A percentile compares a stretch with the other conserved stretches of the same genome.
These are phyloP conservation scores for Begonia fuchsioides DNA, from an alignment of 306 rosid genomes.

Conservation along the genomic window DNA sequence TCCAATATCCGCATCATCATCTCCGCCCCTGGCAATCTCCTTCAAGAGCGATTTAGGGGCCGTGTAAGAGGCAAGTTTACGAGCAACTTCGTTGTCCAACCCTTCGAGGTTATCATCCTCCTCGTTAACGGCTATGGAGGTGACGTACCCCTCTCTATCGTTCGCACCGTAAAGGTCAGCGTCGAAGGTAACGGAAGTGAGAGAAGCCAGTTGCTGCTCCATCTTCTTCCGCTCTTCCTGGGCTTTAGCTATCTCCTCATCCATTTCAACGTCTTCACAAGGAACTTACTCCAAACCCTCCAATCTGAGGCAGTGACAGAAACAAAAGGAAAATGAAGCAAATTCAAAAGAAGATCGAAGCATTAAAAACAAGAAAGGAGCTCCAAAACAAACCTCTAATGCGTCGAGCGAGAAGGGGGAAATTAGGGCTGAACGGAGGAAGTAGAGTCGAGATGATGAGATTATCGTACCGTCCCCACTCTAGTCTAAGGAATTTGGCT, in stretches of 20 bases:
- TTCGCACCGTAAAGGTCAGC: slow-evolving; percentile 39
- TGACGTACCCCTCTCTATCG: slow-evolving; percentile 32
- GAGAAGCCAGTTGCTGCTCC: slow-evolving; percentile 57
- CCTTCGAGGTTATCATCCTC: slow-evolving; percentile 45
- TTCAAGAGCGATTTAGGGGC: slow-evolving; percentile 49
- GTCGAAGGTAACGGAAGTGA: slow-evolving; percentile 40
- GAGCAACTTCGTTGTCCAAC: slow-evolving; percentile 37
- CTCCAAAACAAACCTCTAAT: no score
- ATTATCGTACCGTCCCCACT: no score
- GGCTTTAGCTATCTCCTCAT: slow-evolving; percentile 60
- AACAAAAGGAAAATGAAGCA: no score
- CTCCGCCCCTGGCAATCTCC: slow-evolving; percentile 36
- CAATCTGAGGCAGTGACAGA: not conserved
- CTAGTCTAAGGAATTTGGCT: no score
- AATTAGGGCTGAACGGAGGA: no score
- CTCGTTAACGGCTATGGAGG: slow-evolving; percentile 51
- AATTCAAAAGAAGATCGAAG: no score
- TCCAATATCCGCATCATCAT: slow-evolving; percentile 32
- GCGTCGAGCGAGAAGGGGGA: no score
- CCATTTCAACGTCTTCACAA: slow-evolving; percentile 7
- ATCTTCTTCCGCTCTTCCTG: slow-evolving; percentile 60
- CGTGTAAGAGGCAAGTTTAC: slow-evolving; percentile 43
- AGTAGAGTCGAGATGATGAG: no score
- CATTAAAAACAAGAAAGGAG: no score
- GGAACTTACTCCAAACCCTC: slow-evolving; percentile 1